Conservation (phyloP, 805 yeast genomes). For the Starmera dryadoides region DNA sequence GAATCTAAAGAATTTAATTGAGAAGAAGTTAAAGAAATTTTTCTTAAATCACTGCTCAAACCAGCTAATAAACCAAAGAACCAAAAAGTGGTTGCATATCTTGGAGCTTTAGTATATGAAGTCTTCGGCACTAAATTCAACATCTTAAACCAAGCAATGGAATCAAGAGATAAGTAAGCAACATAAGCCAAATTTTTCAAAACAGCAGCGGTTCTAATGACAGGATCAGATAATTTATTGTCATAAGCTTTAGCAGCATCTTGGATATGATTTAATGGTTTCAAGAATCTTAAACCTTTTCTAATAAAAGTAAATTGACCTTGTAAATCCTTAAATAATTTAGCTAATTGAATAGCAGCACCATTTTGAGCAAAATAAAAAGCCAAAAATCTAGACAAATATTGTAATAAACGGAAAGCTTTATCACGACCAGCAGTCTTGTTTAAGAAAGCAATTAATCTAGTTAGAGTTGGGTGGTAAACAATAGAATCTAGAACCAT, state of each 20-base stretch:
- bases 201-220: slow-evolving; percentile 43
- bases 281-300: slow-evolving; percentile 77
- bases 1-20: slow-evolving; percentile 12
- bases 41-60: slow-evolving; percentile 50
- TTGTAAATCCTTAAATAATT: slow-evolving; percentile 49
- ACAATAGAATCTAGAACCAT: slow-evolving; percentile 66
- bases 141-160: slow-evolving; percentile 48
- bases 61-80: slow-evolving; percentile 61
- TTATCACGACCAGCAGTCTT: slow-evolving; percentile 75
- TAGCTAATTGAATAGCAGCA: slow-evolving; percentile 37
- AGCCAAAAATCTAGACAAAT: slow-evolving; percentile 67
- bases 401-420: slow-evolving; percentile 70
- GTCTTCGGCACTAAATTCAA: slow-evolving; percentile 46
- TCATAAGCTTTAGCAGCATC: slow-evolving; percentile 61
- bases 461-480: slow-evolving; percentile 66
- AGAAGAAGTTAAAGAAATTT: slow-evolving; percentile 34
- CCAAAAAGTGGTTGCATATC: slow-evolving; percentile 70
- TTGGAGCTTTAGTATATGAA: slow-evolving; percentile 42
- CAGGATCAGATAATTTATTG: slow-evolving; percentile 61
- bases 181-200: slow-evolving; percentile 55
- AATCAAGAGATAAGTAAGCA: slow-evolving; percentile 57
- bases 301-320: slow-evolving; percentile 61
- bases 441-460: slow-evolving; percentile 57
- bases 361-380: slow-evolving; percentile 55
- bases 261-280: slow-evolving; percentile 68